Conservation (phyloP, 768 basidiomycete species). For the Termitomyces sp. region DNA sequence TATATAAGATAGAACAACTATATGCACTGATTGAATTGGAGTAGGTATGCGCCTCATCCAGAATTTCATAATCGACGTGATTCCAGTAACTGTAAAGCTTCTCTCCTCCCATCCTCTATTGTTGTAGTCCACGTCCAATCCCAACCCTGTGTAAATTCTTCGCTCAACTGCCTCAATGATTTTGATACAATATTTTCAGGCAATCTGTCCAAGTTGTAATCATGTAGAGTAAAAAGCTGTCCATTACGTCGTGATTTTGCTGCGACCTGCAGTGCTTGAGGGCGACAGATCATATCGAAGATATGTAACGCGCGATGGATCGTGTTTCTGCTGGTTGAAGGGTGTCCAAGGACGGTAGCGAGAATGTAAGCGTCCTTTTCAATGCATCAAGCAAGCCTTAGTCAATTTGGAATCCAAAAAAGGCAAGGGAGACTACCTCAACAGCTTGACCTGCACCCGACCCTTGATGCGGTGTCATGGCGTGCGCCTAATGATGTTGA, state of each 20-base stretch:
- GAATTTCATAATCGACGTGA: not conserved
- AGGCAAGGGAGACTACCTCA: slow-evolving; percentile 28
- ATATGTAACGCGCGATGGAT: slow-evolving; percentile 35
- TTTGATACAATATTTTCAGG: slow-evolving; percentile 21
- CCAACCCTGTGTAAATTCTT: slow-evolving; percentile 44
- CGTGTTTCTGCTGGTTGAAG: slow-evolving; percentile 29
- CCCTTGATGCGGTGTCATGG: slow-evolving; percentile 50
- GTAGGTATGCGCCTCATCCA: not conserved
- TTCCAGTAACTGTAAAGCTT: slow-evolving; percentile 29
- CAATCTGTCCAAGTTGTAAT: slow-evolving; percentile 22
- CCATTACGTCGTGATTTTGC: slow-evolving; percentile 35
- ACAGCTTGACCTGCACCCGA: slow-evolving; percentile 56
- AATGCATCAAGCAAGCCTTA: not conserved
- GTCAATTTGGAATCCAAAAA: not conserved
- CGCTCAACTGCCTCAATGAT: slow-evolving; percentile 32
- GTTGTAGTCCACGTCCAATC: slow-evolving; percentile 57
- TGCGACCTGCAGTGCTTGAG: slow-evolving; percentile 32
- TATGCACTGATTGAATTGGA: not conserved
- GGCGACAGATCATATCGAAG: slow-evolving; percentile 47
- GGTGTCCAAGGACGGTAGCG: slow-evolving; percentile 39
- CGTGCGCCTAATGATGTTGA: slow-evolving; percentile 36
- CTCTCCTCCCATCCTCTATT: slow-evolving; percentile 32
- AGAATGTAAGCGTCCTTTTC: slow-evolving; percentile 47
- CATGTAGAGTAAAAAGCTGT: slow-evolving; percentile 33
- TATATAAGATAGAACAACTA: not conserved